Evolutionary conservation across 2,329 filamentous ascomycete species (phyloP), one percentile per base, ranked within the genome.

Genomic region (Microsporum audouinii): DNA sequence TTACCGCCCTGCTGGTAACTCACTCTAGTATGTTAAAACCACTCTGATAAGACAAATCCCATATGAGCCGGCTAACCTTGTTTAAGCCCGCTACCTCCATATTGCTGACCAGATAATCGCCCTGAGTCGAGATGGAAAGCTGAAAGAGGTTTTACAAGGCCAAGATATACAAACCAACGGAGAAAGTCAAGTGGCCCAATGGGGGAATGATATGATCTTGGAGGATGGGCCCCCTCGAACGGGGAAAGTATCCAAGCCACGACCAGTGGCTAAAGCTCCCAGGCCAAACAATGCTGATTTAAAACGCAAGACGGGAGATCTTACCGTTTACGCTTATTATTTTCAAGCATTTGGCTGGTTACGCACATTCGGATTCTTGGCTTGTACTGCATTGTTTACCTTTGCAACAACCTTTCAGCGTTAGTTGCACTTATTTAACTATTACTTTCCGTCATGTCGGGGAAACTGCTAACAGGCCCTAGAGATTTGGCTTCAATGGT

Each of bases 1-100:
- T 69, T 2, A 79, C 78, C 0, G 75, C 78, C 0, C 62, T 82
- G 0, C 67, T 82, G 3, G 73, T 73, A 1, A 78, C 78, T 0
- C 76, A 78, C 58, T 70, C 72, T 23, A 69, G 51, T 56, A 56
- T 33, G 27, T 17, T 29, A 2, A 10, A 27, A 29, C 6, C 8
- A 34, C 14, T 23, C 17, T 23, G 17, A 23, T 23, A 23, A 23
- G 17, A 1, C 17, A 23, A 23, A 23, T 23, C 17, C 17, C 17
- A 23, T 23, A 23, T 23, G 17, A 23, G 17, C 17, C 17, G 17
- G 17, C 17, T 23, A 23, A 23, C 17, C 17, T 23, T 23, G 1
- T 23, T 23, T 23, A 23, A 56, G 51, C 72, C 47, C 73, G 69
- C 71, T 53, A 73, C 41, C 69, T 73, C 4, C 66, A 60, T 14